Evolutionary conservation across 257 asterid species (phyloP).

Genomic region (Apocynum venetum): DNA sequence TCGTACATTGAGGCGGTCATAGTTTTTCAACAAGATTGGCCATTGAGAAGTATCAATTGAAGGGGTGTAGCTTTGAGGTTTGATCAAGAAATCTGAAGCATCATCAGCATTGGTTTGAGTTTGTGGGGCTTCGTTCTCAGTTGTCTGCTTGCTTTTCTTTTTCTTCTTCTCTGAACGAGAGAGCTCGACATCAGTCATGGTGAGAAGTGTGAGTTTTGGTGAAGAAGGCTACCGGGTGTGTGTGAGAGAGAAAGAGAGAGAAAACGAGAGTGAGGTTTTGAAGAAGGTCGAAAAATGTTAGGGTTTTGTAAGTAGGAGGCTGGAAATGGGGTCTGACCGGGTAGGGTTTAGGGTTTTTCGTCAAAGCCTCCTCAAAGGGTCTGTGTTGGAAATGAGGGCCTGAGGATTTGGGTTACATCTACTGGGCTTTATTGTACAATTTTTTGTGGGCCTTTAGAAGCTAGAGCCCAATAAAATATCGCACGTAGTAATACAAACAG

Average conservation of each 20-base stretch:
- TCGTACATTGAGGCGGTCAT: constrained; percentile 72
- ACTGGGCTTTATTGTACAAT: background rate
- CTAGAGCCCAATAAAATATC: background rate
- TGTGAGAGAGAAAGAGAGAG: too few species aligned
- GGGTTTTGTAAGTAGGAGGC: constrained; percentile 9
- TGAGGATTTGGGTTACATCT: background rate
- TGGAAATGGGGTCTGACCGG: background rate
- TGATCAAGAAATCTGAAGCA: constrained; percentile 45
- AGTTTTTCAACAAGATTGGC: constrained; percentile 90
- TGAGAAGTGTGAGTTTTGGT: background rate
- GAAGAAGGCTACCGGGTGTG: background rate
- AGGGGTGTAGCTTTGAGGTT: constrained; percentile 83
- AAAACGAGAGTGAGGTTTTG: background rate
- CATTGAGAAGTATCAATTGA: constrained; percentile 76
- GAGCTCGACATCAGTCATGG: constrained; percentile 71
- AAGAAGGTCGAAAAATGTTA: background rate
- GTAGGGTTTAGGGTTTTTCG: constrained; percentile 14
- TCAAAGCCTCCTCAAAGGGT: background rate
- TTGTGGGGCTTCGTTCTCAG: constrained; percentile 21
- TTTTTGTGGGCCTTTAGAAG: background rate
- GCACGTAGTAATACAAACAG: too few species aligned
- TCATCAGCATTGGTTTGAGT: constrained; percentile 26
- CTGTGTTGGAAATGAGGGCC: background rate
- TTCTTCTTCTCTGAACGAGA: constrained; percentile 73
- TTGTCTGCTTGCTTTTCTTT: constrained; percentile 43